Evolutionary conservation across 768 basidiomycete species (phyloP), one percentile per base, ranked within the genome.

Genomic region (Suillus lakei): DNA sequence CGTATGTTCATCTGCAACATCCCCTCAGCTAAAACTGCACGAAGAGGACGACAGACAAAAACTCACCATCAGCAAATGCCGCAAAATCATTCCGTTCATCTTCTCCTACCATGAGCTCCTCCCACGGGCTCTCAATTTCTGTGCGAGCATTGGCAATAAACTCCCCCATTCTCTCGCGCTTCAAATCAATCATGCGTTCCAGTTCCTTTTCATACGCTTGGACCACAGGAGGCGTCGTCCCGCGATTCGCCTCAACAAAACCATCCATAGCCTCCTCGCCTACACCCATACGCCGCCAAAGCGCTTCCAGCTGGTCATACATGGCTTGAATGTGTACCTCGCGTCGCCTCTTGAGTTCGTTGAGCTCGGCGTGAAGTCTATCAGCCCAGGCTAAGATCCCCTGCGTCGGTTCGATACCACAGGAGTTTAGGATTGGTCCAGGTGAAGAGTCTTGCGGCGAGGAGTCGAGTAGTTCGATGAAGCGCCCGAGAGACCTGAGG

Each of bases 231-330:
- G 91, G 88, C 2, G 92, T 93, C 70, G 89, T 91, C 4, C 97
- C 97, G 34, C 92, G 83, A 74, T 97, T 77, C 26, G 75, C 76
- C 65, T 98, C 95, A 0, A 98, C 91, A 72, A 99, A 99, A n/a
- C 84, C 87, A 70, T 99, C 95, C 87, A 96, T 95, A 53, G 90
- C 91, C 0, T 77, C 78, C 56, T 96, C 92, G 0, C 84, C 5
- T n/a, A 97, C 88, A 16, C 94, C 96, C 65, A 99, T 83, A 63
- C 96, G 80, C 65, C 84, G 85, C 97, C 97, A 99, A 4, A 99
- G 84, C 0, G 88, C 88, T 74, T 97, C 96, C 1, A 99, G 84
- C 68, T 95, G 89, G 76, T 99, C 95, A 72, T 96, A 99, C 83
- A 98, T 91, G 0, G 89, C 85, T 75, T 99, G 97, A 36, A 99